These are phyloP conservation scores for Phytophthora sansomeana DNA, from an alignment of 352 stramenopile species.

Conservation along the genomic window DNA sequence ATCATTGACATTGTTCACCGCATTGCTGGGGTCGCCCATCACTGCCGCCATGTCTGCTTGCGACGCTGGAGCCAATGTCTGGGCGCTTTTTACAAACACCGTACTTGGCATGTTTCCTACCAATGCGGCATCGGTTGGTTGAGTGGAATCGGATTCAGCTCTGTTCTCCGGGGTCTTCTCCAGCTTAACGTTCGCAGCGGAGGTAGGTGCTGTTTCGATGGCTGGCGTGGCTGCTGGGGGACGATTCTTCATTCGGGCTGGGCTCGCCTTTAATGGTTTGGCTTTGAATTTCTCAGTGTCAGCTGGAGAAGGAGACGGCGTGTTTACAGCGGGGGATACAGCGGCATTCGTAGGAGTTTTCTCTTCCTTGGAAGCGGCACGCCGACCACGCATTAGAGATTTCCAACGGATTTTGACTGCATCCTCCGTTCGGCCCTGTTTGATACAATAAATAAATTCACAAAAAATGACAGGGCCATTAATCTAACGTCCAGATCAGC, in stretches of 20 bases:
- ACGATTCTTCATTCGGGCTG: constrained; percentile 49
- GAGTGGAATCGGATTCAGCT: constrained; percentile 2
- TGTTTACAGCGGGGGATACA: constrained; percentile 18
- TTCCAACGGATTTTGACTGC: constrained; percentile 95
- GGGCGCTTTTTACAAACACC: constrained; percentile 40
- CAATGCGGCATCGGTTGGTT: constrained; percentile 11
- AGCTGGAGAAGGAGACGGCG: constrained; percentile 17
- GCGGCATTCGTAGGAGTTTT: constrained; percentile 39
- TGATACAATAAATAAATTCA: background rate
- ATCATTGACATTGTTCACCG: constrained; percentile 67
- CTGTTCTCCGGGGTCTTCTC: constrained; percentile 29
- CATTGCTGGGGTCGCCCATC: constrained; percentile 33
- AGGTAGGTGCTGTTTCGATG: constrained; percentile 7
- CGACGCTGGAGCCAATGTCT: constrained; percentile 26
- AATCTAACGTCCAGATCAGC: background rate
- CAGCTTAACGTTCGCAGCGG: constrained; percentile 33
- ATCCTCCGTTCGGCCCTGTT: constrained; percentile 92
- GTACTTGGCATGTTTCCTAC: constrained; percentile 24
- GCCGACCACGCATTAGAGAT: constrained; percentile 84
- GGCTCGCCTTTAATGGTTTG: constrained; percentile 51
- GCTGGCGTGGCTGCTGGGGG: constrained; percentile 25
- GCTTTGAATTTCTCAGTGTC: constrained; percentile 37
- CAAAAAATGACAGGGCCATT: constrained; percentile 4
- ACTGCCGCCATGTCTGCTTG: constrained; percentile 29
- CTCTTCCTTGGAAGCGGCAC: constrained; percentile 75